Percentiles rank a stretch among this genome's conserved stretches.
These are phyloP conservation scores for Blastomyces emzantsi DNA, from an alignment of 2,329 filamentous ascomycete species.

Conservation along the genomic window DNA sequence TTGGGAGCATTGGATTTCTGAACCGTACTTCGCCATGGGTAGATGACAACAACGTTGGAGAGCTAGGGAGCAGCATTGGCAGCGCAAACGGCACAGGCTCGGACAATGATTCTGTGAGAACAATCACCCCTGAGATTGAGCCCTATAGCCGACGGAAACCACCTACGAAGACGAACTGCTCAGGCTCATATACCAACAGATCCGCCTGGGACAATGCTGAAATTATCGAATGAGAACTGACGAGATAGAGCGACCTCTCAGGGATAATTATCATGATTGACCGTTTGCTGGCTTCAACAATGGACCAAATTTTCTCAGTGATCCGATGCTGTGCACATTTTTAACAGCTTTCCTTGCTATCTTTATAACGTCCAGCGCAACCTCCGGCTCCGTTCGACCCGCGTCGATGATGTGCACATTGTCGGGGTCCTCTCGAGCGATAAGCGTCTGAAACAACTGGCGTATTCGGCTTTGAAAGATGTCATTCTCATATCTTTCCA, in stretches of 20 bases:
- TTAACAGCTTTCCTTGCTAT: slow-evolving; percentile 25
- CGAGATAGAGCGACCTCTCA: background rate
- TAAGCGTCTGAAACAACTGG: slow-evolving; percentile 56
- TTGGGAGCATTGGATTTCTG: background rate
- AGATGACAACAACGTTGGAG: background rate
- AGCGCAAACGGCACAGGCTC: background rate
- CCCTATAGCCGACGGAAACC: background rate
- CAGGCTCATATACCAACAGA: slow-evolving; percentile 37
- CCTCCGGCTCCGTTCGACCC: slow-evolving; percentile 42
- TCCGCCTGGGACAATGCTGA: slow-evolving; percentile 47
- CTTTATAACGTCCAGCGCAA: slow-evolving; percentile 36
- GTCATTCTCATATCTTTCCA: slow-evolving; percentile 77
- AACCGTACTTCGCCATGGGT: background rate
- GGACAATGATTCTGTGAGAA: background rate
- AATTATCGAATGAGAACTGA: slow-evolving; percentile 30
- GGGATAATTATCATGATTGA: background rate
- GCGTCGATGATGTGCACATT: slow-evolving; percentile 50
- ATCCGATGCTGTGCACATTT: slow-evolving; percentile 27
- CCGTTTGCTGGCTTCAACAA: slow-evolving; percentile 18
- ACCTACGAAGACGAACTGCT: background rate
- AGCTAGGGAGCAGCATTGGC: background rate
- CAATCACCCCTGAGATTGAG: background rate
- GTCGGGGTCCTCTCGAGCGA: slow-evolving; percentile 40
- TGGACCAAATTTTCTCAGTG: slow-evolving; percentile 28
- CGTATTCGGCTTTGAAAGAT: slow-evolving; percentile 75